Conservation (phyloP, 164 flowering plant species). For the Vitis labrusca region DNA sequence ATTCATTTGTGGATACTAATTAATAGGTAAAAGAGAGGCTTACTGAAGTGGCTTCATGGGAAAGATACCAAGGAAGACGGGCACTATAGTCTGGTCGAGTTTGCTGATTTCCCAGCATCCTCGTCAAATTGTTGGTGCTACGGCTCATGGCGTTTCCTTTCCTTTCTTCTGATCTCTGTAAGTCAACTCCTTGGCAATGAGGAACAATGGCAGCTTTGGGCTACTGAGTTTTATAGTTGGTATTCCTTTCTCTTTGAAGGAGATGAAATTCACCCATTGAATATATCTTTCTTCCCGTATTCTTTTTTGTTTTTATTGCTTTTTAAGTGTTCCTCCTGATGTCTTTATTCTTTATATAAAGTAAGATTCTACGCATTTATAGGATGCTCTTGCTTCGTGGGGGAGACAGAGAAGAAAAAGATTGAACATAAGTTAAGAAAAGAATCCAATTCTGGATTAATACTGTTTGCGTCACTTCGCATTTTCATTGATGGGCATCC, state of each 20-base stretch:
- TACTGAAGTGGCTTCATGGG: not conserved
- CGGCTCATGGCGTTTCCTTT: not conserved
- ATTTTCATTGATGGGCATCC: no score
- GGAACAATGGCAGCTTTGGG: not conserved
- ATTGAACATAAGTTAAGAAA: not conserved
- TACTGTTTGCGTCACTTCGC: not conserved
- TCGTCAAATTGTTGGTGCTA: not conserved
- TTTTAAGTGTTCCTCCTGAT: not conserved
- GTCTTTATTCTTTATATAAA: not conserved
- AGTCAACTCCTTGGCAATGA: not conserved
- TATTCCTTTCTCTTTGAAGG: not conserved
- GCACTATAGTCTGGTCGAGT: not conserved
- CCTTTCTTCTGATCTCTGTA: not conserved
- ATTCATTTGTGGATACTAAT: not conserved
- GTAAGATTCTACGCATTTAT: not conserved
- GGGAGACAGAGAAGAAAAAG: not conserved
- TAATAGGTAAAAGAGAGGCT: not conserved
- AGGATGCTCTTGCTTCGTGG: slow-evolving; percentile 1
- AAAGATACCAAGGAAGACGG: not conserved
- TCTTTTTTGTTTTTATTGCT: not conserved
- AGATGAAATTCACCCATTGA: not conserved
- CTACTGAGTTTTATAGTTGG: not conserved
- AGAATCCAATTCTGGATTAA: slow-evolving; percentile 5
- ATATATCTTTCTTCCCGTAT: not conserved
- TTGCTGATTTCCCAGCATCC: not conserved